These are phyloP conservation scores for Naganishia albida DNA, from an alignment of 1,284 basidiomycete genomes.

Conservation along the genomic window DNA sequence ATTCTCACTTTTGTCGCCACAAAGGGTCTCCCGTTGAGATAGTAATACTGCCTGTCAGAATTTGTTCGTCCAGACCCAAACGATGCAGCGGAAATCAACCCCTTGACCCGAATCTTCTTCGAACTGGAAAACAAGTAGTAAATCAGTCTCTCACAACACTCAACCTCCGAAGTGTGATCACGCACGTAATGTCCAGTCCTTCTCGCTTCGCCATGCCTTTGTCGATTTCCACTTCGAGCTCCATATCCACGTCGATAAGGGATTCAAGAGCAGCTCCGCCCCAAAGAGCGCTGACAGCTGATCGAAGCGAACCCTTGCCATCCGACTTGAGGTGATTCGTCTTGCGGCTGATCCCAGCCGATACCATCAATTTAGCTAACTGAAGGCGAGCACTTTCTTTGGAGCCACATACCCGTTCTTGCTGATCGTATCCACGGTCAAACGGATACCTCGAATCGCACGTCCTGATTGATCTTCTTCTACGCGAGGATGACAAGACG, in stretches of 20 bases:
- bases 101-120: slow-evolving; percentile 43
- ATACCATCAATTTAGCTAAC: too few relatives aligned
- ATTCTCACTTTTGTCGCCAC: slow-evolving; percentile 67
- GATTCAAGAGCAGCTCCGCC: slow-evolving; percentile 76
- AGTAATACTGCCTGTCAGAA: slow-evolving; percentile 89
- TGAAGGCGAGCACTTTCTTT: too few relatives aligned
- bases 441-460: slow-evolving; percentile 63
- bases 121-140: slow-evolving; percentile 34
- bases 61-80: slow-evolving; percentile 66
- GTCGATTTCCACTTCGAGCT: slow-evolving; percentile 69
- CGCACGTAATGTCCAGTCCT: slow-evolving; percentile 40
- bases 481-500: slow-evolving; percentile 56
- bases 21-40: slow-evolving; percentile 90
- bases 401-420: slow-evolving; percentile 66
- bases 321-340: slow-evolving; percentile 72
- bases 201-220: slow-evolving; percentile 55
- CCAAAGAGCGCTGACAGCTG: slow-evolving; percentile 78
- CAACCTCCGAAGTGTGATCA: not conserved
- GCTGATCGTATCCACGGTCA: slow-evolving; percentile 72
- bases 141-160: not conserved
- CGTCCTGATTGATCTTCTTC: slow-evolving; percentile 32
- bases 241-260: slow-evolving; percentile 71
- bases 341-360: slow-evolving; percentile 63
- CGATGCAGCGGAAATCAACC: slow-evolving; percentile 49
- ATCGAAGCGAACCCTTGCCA: slow-evolving; percentile 63